Evolutionary conservation across 2,329 filamentous ascomycete species (phyloP).

Genomic region (Exophiala oligosperma): DNA sequence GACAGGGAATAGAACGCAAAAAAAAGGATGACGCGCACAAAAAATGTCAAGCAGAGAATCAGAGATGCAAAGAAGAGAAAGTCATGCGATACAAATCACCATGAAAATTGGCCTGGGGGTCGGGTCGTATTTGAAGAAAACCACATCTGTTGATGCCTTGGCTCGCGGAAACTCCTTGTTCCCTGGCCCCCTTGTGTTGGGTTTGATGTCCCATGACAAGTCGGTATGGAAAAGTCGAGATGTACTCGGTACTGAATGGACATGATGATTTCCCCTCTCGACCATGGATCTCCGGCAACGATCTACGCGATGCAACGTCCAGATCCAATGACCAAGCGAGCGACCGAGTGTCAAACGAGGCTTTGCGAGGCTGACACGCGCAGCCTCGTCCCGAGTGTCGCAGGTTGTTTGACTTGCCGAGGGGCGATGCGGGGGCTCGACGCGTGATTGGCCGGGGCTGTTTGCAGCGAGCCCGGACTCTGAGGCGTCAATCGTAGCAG

Average conservation of each 20-base stretch:
- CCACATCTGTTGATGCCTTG: background rate
- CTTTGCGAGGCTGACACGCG: slow-evolving; percentile 15
- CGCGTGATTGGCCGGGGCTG: slow-evolving; percentile 7
- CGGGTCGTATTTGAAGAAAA: slow-evolving; percentile 13
- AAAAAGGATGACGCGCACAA: too few species aligned
- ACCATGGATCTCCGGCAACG: background rate
- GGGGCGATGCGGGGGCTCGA: slow-evolving; percentile 2
- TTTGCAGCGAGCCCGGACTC: background rate
- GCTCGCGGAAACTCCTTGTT: background rate
- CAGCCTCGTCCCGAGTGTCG: slow-evolving; percentile 18
- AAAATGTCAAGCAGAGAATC: too few species aligned
- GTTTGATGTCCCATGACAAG: too few species aligned
- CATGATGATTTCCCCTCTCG: background rate
- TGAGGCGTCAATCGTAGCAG: slow-evolving; percentile 18
- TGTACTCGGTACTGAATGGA: background rate
- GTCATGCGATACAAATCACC: background rate
- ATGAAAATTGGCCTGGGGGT: background rate
- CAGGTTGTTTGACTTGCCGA: slow-evolving; percentile 13
- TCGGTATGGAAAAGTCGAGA: slow-evolving; percentile 1
- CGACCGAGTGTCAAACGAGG: slow-evolving; percentile 12
- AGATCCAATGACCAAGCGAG: slow-evolving; percentile 14
- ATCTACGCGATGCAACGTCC: background rate
- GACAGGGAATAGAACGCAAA: background rate
- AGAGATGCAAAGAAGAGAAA: background rate
- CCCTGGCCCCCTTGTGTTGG: too few species aligned